Conservation (phyloP, 2,329 filamentous ascomycete species). For the Ophiocordyceps sinensis region DNA sequence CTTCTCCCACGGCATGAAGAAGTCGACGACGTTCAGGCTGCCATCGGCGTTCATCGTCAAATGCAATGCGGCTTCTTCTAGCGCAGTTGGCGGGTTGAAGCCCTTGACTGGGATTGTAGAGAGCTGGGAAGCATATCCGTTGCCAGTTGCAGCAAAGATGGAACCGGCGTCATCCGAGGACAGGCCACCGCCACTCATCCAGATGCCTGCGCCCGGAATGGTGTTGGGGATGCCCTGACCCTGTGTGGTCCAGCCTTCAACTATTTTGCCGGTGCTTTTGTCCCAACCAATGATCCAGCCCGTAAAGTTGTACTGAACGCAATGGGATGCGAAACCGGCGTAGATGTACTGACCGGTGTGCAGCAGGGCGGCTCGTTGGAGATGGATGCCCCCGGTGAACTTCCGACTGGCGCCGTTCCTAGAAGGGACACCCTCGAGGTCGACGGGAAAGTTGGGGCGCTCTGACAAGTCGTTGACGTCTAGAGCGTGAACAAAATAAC, state of each 20-base stretch:
- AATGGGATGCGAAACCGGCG: constrained; percentile 39
- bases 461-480: constrained; percentile 23
- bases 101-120: constrained; percentile 22
- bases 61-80: constrained; percentile 30
- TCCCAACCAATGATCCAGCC: constrained; percentile 35
- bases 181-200: constrained; percentile 25
- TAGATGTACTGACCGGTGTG: constrained; percentile 32
- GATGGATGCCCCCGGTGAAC: constrained; percentile 36
- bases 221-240: constrained; percentile 21
- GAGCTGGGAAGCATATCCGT: constrained; percentile 25
- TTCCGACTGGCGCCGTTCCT: constrained; percentile 31
- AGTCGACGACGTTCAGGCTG: constrained; percentile 30
- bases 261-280: constrained; percentile 21
- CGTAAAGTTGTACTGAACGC: constrained; percentile 41
- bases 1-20: constrained; percentile 41
- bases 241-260: constrained; percentile 26
- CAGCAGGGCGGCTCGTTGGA: constrained; percentile 34
- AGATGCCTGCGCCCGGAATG: constrained; percentile 27
- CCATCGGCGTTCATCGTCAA: constrained; percentile 26
- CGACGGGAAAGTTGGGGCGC: constrained; percentile 28
- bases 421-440: constrained; percentile 29
- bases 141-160: constrained; percentile 23
- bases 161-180: constrained; percentile 23
- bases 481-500: constrained; percentile 23
- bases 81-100: constrained; percentile 21